phyloP scores from a whole-genome alignment of 164 flowering plant species.

The Sedum album region DNA sequence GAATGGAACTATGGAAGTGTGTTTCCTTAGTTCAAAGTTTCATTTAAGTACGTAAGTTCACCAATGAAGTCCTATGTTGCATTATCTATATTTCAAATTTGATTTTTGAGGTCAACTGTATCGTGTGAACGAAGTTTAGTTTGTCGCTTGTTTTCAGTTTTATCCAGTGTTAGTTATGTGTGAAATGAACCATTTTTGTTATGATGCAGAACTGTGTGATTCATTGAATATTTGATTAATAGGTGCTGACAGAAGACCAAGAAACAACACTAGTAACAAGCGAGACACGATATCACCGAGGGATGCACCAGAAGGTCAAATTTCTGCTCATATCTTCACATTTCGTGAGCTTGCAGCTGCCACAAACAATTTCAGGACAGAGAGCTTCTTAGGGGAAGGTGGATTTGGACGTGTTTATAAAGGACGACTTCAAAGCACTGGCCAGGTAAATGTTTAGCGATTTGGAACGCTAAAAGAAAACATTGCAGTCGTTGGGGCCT shows the following conservation, averaged over 20 bases:
- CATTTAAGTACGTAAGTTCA: no score
- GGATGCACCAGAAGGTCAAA: background rate
- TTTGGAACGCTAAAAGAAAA: background rate
- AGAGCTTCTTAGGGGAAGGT: background rate
- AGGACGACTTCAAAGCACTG: background rate
- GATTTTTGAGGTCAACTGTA: no score
- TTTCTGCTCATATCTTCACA: background rate
- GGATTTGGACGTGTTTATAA: background rate
- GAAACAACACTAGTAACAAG: conserved; percentile 29
- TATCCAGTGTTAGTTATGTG: no score
- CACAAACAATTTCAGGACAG: background rate
- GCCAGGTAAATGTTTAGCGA: background rate
- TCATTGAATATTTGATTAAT: background rate
- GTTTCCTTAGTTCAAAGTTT: no score
- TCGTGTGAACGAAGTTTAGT: no score
- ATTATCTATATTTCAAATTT: no score
- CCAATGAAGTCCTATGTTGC: no score
- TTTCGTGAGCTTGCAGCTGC: background rate
- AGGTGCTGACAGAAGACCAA: conserved; percentile 47
- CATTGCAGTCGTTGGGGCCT: no score
- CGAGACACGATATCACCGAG: conserved; percentile 19
- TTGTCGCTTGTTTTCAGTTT: no score
- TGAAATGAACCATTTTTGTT: background rate
- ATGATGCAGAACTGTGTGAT: background rate
- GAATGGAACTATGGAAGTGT: no score